phyloP scores from a whole-genome alignment of 2,329 filamentous ascomycete species.

The Teratosphaeriaceae sp. region DNA sequence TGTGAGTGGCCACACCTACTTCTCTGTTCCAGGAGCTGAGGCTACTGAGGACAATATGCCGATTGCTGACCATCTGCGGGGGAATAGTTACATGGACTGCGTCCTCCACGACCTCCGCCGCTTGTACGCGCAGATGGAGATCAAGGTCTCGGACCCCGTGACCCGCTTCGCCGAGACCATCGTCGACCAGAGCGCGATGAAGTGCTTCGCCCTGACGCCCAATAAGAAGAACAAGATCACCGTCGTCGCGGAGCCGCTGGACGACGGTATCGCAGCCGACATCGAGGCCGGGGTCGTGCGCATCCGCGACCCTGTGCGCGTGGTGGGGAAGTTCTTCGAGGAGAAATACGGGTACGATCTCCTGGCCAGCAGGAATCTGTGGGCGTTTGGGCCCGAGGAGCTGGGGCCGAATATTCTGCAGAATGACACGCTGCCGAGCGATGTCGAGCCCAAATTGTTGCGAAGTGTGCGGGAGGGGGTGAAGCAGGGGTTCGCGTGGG shows the following conservation, averaged over 20 bases:
- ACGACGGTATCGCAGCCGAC: slow-evolving; percentile 89
- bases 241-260: slow-evolving; percentile 93
- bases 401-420: slow-evolving; percentile 91
- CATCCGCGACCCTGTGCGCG: slow-evolving; percentile 86
- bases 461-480: slow-evolving; percentile 85
- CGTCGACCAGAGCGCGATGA: slow-evolving; percentile 92
- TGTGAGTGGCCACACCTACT: too few relatives aligned
- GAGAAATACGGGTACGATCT: slow-evolving; percentile 97
- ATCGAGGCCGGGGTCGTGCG: slow-evolving; percentile 87
- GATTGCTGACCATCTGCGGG: too few relatives aligned
- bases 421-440: slow-evolving; percentile 89
- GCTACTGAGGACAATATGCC: too few relatives aligned
- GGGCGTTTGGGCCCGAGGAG: slow-evolving; percentile 97
- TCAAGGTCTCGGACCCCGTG: slow-evolving; percentile 97
- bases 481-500: slow-evolving; percentile 95
- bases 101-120: slow-evolving; percentile 89
- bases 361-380: slow-evolving; percentile 88
- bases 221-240: slow-evolving; percentile 99
- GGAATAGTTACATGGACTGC: slow-evolving; percentile 99
- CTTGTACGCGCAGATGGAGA: slow-evolving; percentile 98
- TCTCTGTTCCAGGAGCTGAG: too few relatives aligned
- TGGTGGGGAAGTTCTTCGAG: slow-evolving; percentile 95
- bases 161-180: slow-evolving; percentile 98
- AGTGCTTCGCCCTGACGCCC: slow-evolving; percentile 94
- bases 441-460: slow-evolving; percentile 89